Base-by-base conservation (phyloP, 2,329 filamentous ascomycete species). In the Aspergillus bombycis region DNA sequence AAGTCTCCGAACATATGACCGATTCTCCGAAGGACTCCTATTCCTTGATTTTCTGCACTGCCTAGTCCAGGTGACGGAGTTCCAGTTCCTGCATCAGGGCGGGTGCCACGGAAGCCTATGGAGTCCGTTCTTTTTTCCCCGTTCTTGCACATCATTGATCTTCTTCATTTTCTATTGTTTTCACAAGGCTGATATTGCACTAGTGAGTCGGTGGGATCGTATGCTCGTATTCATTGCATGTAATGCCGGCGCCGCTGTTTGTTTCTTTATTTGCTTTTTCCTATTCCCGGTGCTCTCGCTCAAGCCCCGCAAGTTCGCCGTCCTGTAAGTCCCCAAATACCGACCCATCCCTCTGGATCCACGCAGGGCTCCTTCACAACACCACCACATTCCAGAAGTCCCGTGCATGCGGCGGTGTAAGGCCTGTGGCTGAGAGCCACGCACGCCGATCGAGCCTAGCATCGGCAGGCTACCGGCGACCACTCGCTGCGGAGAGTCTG, bases 141-240 rank as follows among this genome's bases (percentile, higher is more conserved):
- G 14, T 16, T n/a, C 54, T 45, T 58, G 26, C 28, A n/a, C 28
- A 4, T n/a, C 16, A 52, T 45, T 53, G 48, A 19, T 55, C 54
- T 58, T 60, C 58, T 19, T 12, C 23, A 60, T 36, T 34, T 56
- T 61, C 54, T 26, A 14, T 23, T 28, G 12, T 21, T 30, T 34
- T 45, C 46, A 23, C 57, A 66, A 61, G 50, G 66, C 69, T 70
- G 60, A 70, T 65, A 58, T 65, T 12, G 59, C 43, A 28, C 57
- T 65, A 98, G 95, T 99, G 83, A 97, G 93, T 82, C 88, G 94
- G 82, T 98, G 94, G 95, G 95, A 99, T 81, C 91, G 94, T 62
- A 83, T 98, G 75, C 85, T 99, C 77, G 87, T 98, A 73, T 99
- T 99, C 80, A 90, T 87, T 68, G 93, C 90, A 75, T 96, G 94